Evolutionary conservation across 768 basidiomycete genomes (phyloP).

Genomic region (Pulveroboletus sp.): DNA sequence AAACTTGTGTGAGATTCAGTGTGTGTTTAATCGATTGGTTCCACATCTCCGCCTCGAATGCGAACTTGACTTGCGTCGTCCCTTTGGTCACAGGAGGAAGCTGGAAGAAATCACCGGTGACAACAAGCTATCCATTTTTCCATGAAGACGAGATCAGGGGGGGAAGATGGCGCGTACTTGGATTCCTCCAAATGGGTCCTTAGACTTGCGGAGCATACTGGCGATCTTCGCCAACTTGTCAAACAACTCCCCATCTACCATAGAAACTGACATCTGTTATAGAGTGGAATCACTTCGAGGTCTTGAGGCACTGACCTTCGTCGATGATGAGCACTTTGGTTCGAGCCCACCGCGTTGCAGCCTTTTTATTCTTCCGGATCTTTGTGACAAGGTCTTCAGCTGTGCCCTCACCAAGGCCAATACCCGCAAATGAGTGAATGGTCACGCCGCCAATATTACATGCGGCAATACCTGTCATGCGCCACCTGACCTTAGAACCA

Average conservation of each 20-base stretch:
- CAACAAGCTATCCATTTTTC: conserved; percentile 58
- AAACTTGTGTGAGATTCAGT: conserved; percentile 93
- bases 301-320: conserved; percentile 50
- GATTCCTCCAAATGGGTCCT: conserved; percentile 86
- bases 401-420: conserved; percentile 75
- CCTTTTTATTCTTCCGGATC: conserved; percentile 83
- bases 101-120: conserved; percentile 98
- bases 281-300: not conserved
- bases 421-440: conserved; percentile 93
- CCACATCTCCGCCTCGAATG: conserved; percentile 89
- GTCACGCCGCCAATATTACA: conserved; percentile 97
- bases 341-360: conserved; percentile 72
- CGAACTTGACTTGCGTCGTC: conserved; percentile 66
- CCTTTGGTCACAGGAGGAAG: conserved; percentile 86
- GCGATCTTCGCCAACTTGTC: conserved; percentile 85
- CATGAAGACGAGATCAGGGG: not conserved
- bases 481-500: not conserved
- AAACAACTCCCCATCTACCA: conserved; percentile 92
- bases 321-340: conserved; percentile 85
- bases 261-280: conserved; percentile 66
- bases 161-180: conserved; percentile 49
- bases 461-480: conserved; percentile 76
- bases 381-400: conserved; percentile 61
- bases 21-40: conserved; percentile 67
- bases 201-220: conserved; percentile 55